These are phyloP conservation scores for Euclidium syriacum DNA, from an alignment of 345 rosid species.

Conservation along the genomic window DNA sequence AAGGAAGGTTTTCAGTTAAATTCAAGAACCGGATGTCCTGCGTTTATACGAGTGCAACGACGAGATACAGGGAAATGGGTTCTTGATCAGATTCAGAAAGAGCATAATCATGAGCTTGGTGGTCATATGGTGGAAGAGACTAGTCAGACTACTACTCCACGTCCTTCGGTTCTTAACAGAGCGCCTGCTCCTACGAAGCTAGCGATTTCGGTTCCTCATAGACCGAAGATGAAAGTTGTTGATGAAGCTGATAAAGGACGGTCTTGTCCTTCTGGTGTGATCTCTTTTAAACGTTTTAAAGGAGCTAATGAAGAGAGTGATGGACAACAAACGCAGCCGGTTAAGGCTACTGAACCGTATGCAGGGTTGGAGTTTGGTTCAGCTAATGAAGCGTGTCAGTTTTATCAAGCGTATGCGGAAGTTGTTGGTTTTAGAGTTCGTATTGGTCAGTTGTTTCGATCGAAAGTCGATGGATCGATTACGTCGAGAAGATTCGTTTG, in stretches of 20 bases:
- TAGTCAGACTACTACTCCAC: conserved; percentile 27
- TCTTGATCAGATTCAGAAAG: conserved; percentile 71
- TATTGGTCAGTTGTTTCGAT: conserved; percentile 86
- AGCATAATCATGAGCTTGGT: conserved; percentile 82
- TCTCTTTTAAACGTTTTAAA: conserved; percentile 57
- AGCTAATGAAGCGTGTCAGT: conserved; percentile 73
- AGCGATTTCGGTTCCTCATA: conserved; percentile 35
- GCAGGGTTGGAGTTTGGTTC: conserved; percentile 62
- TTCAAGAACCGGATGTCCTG: conserved; percentile 88
- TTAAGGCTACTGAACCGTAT: conserved; percentile 45
- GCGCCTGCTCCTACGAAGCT: conserved; percentile 35
- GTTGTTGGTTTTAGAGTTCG: conserved; percentile 70
- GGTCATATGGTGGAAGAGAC: conserved; percentile 24
- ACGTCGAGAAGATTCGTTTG: conserved; percentile 89
- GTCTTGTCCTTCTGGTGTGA: conserved; percentile 42
- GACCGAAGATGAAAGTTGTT: conserved; percentile 48
- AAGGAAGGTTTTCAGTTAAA: conserved; percentile 84
- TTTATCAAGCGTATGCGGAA: conserved; percentile 62
- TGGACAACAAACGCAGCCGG: neutral
- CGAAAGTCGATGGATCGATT: conserved; percentile 75
- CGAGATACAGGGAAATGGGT: conserved; percentile 84
- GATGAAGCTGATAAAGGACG: conserved; percentile 40
- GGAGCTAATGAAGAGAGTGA: conserved; percentile 41
- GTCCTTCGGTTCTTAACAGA: conserved; percentile 32
- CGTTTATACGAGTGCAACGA: conserved; percentile 69